Conservation (phyloP, 2,329 filamentous ascomycete species). For the Claviceps digitariae region DNA sequence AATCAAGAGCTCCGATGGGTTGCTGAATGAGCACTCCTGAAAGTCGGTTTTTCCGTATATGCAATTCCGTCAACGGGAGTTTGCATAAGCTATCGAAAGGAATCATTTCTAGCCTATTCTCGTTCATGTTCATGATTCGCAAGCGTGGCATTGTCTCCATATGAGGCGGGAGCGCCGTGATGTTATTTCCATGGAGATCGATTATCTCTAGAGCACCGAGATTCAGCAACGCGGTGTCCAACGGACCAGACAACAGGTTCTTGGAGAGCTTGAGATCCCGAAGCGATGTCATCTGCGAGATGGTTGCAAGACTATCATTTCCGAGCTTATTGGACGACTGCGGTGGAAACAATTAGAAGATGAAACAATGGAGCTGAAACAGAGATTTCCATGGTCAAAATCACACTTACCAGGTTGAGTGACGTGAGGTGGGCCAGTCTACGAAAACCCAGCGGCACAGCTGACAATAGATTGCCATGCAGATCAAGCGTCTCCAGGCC, state of each 20-base stretch:
- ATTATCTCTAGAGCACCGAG: constrained; percentile 63
- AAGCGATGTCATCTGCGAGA: constrained; percentile 59
- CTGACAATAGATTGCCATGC: constrained; percentile 66
- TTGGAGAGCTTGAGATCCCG: constrained; percentile 71
- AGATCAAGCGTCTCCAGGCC: constrained; percentile 71
- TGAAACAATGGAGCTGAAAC: background rate
- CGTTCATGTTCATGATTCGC: constrained; percentile 62
- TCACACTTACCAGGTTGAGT: constrained; percentile 58
- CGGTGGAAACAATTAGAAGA: constrained; percentile 9
- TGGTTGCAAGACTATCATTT: constrained; percentile 56
- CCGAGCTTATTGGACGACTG: constrained; percentile 71
- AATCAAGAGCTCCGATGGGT: constrained; percentile 41
- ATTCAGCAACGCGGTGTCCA: constrained; percentile 49
- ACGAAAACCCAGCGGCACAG: constrained; percentile 62
- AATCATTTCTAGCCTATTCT: constrained; percentile 61
- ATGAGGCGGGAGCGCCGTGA: constrained; percentile 55
- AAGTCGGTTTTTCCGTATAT: constrained; percentile 66
- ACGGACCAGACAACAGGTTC: constrained; percentile 56
- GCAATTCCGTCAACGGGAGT: constrained; percentile 60
- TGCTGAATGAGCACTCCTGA: constrained; percentile 56
- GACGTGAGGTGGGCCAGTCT: constrained; percentile 61
- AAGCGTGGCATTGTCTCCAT: constrained; percentile 56
- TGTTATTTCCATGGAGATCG: constrained; percentile 68
- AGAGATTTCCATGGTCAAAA: background rate
- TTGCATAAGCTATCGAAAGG: constrained; percentile 55